Evolutionary conservation across 192 early-diverging fungal species (phyloP).

Genomic region (Coemansia sp.): DNA sequence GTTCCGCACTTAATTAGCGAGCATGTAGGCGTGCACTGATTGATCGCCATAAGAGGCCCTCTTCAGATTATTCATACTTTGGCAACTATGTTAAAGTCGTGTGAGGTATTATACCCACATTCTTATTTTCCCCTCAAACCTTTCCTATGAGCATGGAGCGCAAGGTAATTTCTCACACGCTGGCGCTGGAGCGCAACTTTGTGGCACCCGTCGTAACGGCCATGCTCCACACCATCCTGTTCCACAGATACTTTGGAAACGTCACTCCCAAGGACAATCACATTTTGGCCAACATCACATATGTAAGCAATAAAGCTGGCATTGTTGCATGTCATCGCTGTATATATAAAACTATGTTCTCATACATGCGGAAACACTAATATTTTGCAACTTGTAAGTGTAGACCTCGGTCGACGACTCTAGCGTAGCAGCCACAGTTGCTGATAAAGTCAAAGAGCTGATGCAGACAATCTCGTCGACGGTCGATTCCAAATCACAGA

Average conservation of each 20-base stretch:
- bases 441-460: slow-evolving; percentile 31
- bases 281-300: slow-evolving; percentile 15
- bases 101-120: not conserved
- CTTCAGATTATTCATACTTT: not conserved
- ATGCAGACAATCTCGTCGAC: slow-evolving; percentile 31
- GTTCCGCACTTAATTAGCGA: no score
- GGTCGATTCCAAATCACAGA: slow-evolving; percentile 26
- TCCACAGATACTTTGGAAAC: slow-evolving; percentile 49
- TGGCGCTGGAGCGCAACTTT: slow-evolving; percentile 27
- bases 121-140: not conserved
- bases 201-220: slow-evolving; percentile 25
- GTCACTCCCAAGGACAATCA: slow-evolving; percentile 23
- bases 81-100: no score
- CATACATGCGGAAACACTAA: not conserved
- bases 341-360: no score
- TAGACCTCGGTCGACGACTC: slow-evolving; percentile 38
- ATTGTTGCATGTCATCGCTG: no score
- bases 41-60: not conserved
- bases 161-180: slow-evolving; percentile 18
- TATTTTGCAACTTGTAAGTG: not conserved
- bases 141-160: slow-evolving; percentile 16
- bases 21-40: no score
- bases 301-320: slow-evolving; percentile 11
- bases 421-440: slow-evolving; percentile 17
- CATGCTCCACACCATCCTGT: slow-evolving; percentile 42